Base-by-base conservation (phyloP, 2,329 filamentous ascomycete species). In the Apiospora rasikravindrae region DNA sequence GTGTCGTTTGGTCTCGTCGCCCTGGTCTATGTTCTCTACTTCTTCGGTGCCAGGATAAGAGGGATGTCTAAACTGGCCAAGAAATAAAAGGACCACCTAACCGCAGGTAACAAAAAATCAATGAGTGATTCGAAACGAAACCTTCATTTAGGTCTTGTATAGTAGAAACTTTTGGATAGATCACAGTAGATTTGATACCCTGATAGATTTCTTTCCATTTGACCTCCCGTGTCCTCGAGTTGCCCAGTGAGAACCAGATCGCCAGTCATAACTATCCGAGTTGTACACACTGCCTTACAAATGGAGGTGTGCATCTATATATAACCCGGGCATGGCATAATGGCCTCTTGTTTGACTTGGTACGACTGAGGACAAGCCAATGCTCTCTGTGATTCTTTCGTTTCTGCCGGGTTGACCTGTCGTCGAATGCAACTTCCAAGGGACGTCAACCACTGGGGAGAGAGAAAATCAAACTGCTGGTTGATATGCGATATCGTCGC, bases 1-100 rank as follows among this genome's bases (percentile, higher is more conserved):
- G 78, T 84, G 71, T 82, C 79, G 8, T 79, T 84, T 24, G 79
- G 80, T 2, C 74, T 84, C 4, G 83, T 84, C 11, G 81, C 77
- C 2, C 72, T 84, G 70, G 81, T 85, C 16, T 84, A 84, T 71
- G 77, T 84, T 14, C 74, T 85, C 24, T 85, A 82, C 74, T 84
- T 84, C 76, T 83, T 81, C 69, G 82, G 82, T 1, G 76, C 78
- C 8, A 76, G 72, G 67, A 77, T 84, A 70, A 76, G 82, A 69
- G 74, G 68, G 47, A 76, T 77, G 73, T 82, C 79, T 37, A 82
- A 78, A 73, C 74, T 84, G 74, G 83, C 77, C 77, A 84, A 76
- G 69, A 77, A 77, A 64, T 64, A 40, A 37, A 40, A 37, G 14
- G 6, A 33, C 2, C 3, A 3, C 13, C 57, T 13, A 14, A n/a